phyloP scores from a whole-genome alignment of 2,329 filamentous ascomycete genomes.

The Apiospora hydei region DNA sequence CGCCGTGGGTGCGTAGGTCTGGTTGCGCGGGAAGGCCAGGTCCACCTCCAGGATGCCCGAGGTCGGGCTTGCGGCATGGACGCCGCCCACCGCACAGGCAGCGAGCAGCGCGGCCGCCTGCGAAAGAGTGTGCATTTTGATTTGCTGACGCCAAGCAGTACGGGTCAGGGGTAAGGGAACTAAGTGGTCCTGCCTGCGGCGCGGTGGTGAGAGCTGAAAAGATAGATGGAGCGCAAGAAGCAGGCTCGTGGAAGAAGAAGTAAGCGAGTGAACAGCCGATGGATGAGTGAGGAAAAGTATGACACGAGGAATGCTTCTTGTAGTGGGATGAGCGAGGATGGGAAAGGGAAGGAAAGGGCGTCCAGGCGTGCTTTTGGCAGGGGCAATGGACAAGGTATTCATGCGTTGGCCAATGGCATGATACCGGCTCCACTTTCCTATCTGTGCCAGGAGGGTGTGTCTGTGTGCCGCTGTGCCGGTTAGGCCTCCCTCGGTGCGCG shows the following conservation, averaged over 20 bases:
- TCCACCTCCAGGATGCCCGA: conserved; percentile 33
- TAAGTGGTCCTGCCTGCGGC: not conserved
- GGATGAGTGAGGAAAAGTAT: not conserved
- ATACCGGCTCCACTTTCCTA: not conserved
- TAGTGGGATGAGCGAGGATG: conserved; percentile 9
- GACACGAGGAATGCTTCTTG: conserved; percentile 17
- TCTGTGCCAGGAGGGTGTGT: not conserved
- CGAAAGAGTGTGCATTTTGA: conserved; percentile 9
- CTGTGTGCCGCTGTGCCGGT: not conserved
- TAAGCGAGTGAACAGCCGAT: conserved; percentile 1
- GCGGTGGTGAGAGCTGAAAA: conserved; percentile 7
- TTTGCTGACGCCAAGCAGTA: conserved; percentile 19
- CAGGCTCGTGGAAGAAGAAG: not conserved
- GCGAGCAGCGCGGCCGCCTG: conserved; percentile 5
- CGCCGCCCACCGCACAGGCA: conserved; percentile 18
- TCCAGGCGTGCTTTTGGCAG: not conserved
- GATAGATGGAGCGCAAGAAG: not conserved
- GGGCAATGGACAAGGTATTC: not conserved
- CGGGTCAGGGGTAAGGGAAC: conserved; percentile 7
- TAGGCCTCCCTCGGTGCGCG: not conserved
- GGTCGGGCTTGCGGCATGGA: conserved; percentile 15
- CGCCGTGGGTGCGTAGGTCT: conserved; percentile 35
- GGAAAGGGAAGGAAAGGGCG: conserved; percentile 6
- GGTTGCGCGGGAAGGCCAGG: conserved; percentile 39
- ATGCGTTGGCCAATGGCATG: not conserved